Conservation (phyloP, 257 asterid genomes). For the Lantana camara region DNA sequence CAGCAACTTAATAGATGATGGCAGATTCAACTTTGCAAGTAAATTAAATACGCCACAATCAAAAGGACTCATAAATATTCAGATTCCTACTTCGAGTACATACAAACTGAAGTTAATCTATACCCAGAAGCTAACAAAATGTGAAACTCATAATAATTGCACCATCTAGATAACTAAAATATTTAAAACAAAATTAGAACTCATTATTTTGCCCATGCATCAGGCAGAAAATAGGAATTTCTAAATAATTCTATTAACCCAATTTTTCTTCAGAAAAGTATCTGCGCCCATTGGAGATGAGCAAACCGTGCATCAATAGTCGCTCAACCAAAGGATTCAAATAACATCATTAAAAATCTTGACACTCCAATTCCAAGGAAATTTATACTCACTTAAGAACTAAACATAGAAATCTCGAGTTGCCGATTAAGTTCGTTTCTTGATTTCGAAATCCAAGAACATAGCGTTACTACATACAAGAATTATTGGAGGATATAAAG, state of each 20-base stretch:
- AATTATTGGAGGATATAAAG: not conserved
- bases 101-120: slow-evolving; percentile 8
- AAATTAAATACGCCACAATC: slow-evolving; percentile 2
- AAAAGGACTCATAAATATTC: not conserved
- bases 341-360: slow-evolving; percentile 1
- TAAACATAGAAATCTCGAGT: not conserved
- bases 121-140: not conserved
- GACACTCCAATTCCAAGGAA: not conserved
- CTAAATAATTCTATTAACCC: not conserved
- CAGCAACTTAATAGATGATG: slow-evolving; percentile 5
- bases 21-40: too few relatives aligned
- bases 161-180: slow-evolving; percentile 1
- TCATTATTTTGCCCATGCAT: slow-evolving; percentile 9
- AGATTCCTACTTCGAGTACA: too few relatives aligned
- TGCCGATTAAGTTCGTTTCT: slow-evolving; percentile 14
- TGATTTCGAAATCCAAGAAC: slow-evolving; percentile 20
- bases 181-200: slow-evolving; percentile 10
- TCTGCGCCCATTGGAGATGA: slow-evolving; percentile 18
- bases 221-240: slow-evolving; percentile 12
- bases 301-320: slow-evolving; percentile 16
- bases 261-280: not conserved
- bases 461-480: not conserved
- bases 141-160: not conserved
- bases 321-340: slow-evolving; percentile 6
- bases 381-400: not conserved